A percentile compares a stretch with the other conserved stretches of the same genome.
Conservation (phyloP, 495 filamentous ascomycete species). For the Daldinia caldariorum region DNA sequence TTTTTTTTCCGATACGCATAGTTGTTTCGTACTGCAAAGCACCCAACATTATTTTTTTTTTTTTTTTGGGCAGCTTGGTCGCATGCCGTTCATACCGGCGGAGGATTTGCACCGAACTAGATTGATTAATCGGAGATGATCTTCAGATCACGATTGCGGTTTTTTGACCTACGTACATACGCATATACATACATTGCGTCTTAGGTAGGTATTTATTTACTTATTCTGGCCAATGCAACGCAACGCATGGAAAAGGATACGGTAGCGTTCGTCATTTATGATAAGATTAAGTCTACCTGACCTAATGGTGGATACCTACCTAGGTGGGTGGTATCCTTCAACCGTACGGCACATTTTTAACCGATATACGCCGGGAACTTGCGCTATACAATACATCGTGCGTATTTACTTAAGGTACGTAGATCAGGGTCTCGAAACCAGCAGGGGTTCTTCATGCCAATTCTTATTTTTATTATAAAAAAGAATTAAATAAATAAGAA, state of each 20-base stretch:
- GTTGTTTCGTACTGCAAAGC: not conserved
- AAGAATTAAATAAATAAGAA: no score
- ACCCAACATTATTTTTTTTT: slow-evolving; percentile 1
- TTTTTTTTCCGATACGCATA: slow-evolving; percentile 11
- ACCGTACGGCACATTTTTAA: slow-evolving; percentile 7
- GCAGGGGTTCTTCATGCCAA: not conserved
- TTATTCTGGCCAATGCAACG: not conserved
- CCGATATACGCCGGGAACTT: slow-evolving; percentile 16
- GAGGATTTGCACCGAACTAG: slow-evolving; percentile 21
- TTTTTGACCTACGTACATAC: no score
- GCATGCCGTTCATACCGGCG: slow-evolving; percentile 21
- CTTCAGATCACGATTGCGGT: slow-evolving; percentile 19
- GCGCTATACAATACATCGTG: not conserved
- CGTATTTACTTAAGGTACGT: no score
- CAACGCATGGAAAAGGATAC: not conserved
- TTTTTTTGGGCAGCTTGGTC: slow-evolving; percentile 19
- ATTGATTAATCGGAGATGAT: slow-evolving; percentile 27
- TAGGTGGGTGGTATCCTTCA: not conserved
- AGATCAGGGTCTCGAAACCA: slow-evolving; percentile 1
- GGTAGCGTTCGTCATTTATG: slow-evolving; percentile 19
- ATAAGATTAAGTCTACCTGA: slow-evolving; percentile 8
- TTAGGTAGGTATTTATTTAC: not conserved
- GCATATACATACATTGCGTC: no score
- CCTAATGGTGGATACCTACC: not conserved
- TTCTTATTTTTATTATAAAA: not conserved